Evolutionary conservation across 2,329 filamentous ascomycete genomes (phyloP), one percentile per base, ranked within the genome.

Genomic region (Penicillium verrucosum): DNA sequence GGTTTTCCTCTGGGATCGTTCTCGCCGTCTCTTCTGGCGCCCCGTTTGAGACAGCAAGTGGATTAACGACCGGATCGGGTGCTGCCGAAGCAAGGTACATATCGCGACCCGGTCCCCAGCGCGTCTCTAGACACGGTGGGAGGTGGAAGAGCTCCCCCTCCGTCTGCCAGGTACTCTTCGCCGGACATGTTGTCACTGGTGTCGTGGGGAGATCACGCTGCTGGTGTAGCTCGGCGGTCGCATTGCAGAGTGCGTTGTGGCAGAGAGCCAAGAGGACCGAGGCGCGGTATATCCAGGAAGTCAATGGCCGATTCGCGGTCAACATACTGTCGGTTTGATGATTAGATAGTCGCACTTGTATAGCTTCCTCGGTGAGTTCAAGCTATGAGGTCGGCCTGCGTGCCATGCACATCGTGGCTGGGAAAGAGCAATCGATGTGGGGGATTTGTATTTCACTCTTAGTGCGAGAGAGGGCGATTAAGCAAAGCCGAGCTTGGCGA

Each of bases 81-180:
- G 30, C 9, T 11, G 5, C 16, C 11, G 29, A 27, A 27, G 21
- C 45, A 40, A 44, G 25, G 9, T 46, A 32, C 2, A 55, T 37
- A 16, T 38, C 54, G 23, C 40, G 49, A 8, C 51, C 54, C 2
- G 42, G 52, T 4, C 54, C 58, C 58, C 58, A 55, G 9, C 56
- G 51, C 32, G 51, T 57, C 40, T 64, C 61, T 21, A 60, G 8
- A 32, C 64, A 66, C 1, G 60, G 42, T 2, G 55, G 60, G n/a
- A 60, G n/a, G 14, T 37, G 48, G 21, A 66, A 63, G 12, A 60
- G 32, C 21, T 60, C 56, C 2, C 60, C 58, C 41, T 65, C 63
- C 3, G 46, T 37, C 25, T 60, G 56, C 64, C 63, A 58, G 2
- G 29, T 8, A 46, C 51, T 65, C 44, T 45, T 54, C 3, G 53